Conservation (phyloP, 306 rosid genomes). For the Astragalus membranaceus region DNA sequence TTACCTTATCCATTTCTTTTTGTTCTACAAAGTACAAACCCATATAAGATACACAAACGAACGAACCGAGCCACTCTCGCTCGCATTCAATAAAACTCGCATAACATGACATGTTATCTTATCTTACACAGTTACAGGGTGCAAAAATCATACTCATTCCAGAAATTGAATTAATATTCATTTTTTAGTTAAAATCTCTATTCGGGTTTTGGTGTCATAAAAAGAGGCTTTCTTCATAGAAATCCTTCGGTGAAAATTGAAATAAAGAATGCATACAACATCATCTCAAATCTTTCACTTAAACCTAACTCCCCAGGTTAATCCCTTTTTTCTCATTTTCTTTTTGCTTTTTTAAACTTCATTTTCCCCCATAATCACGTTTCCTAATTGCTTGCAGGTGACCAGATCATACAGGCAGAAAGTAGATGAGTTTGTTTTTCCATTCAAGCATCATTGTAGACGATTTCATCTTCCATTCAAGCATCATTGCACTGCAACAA, state of each 20-base stretch:
- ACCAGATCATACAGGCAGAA: constrained; percentile 18
- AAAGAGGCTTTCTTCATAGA: neutral
- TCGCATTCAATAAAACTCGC: neutral
- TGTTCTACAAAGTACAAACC: too few relatives aligned
- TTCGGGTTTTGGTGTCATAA: too few relatives aligned
- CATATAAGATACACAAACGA: too few relatives aligned
- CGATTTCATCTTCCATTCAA: constrained; percentile 36
- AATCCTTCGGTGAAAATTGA: neutral
- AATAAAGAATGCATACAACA: constrained; percentile 39
- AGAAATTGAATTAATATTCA: neutral
- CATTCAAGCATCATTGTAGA: constrained; percentile 25
- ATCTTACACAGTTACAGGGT: neutral
- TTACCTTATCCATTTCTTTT: too few relatives aligned
- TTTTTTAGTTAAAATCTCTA: neutral
- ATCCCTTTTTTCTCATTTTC: neutral
- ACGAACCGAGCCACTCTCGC: too few relatives aligned
- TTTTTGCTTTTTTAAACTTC: neutral
- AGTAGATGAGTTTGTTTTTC: constrained; percentile 19
- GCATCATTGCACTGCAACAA: constrained; percentile 7
- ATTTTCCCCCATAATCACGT: neutral
- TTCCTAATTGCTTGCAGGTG: constrained; percentile 27
- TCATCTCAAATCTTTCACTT: constrained; percentile 33
- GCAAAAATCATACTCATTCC: neutral
- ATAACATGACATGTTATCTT: too few relatives aligned
- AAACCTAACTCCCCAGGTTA: constrained; percentile 43